Evolutionary conservation across 2,329 filamentous ascomycete species (phyloP), one percentile per base, ranked within the genome.

Genomic region (Neofusicoccum cordaticola): DNA sequence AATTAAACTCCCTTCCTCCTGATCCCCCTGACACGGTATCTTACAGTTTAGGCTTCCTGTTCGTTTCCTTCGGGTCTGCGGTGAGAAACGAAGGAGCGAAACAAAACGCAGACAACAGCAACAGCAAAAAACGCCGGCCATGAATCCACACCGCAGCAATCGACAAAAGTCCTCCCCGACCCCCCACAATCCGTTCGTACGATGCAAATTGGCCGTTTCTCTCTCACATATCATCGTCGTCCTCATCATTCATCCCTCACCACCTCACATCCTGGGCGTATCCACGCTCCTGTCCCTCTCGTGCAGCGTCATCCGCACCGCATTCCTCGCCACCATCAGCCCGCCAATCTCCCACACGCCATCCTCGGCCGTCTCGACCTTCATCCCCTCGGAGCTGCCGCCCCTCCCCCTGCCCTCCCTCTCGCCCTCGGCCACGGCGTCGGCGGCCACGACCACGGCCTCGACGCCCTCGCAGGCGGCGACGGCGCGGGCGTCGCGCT

Each of bases 261-360:
- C 17, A 3, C 1, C 39, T 53, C 48, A 63, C 48, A 63, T 63
- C 48, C 61, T 44, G 15, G 61, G 35, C 37, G 48, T 53, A 63
- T 63, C 61, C 37, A 63, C 61, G n/a, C 48, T 53, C 61, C 61
- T 53, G 13, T 63, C 61, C 27, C 61, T 42, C 61, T 63, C 56
- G n/a, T 60, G 22, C 56, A 60, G 41, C 31, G 56, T 60, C 56
- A 60, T 60, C 27, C 56, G 17, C 15, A 60, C 42, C 41, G 56
- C 56, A 19, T 60, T 47, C 42, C 56, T 45, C 56, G 31, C 56
- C 15, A 37, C 56, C 56, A 47, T 37, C 56, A 60, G 42, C 31
- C 27, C 42, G n/a, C 56, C 56, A n/a, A 51, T 41, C 27, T 63
- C 48, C 61, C 61, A 63, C 61, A 37, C 61, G 22, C 61, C 61